phyloP scores from a whole-genome alignment of 164 flowering plant species.

The Houttuynia cordata region DNA sequence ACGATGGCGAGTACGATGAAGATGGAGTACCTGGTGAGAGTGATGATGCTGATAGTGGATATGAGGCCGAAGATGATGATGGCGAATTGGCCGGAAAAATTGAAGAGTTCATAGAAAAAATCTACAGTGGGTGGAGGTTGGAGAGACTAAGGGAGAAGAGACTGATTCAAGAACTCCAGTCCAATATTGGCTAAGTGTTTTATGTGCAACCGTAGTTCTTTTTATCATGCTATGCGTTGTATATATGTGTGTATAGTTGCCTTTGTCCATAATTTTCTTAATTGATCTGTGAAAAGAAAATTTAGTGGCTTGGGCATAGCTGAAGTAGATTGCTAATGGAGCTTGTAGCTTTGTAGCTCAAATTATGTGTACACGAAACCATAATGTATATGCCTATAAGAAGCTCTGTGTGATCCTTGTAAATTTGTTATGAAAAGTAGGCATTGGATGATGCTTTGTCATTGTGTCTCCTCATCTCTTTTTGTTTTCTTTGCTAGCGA shows the following conservation, averaged over 20 bases:
- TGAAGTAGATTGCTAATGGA: too few relatives aligned
- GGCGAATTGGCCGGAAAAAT: not conserved
- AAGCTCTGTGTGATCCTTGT: too few relatives aligned
- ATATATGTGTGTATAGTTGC: not conserved
- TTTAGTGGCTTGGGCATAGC: too few relatives aligned
- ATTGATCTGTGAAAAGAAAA: too few relatives aligned
- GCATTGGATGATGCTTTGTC: too few relatives aligned
- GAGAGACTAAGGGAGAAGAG: not conserved
- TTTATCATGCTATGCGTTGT: conserved; percentile 2
- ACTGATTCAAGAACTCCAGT: not conserved
- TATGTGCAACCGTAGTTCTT: not conserved
- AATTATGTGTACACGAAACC: too few relatives aligned
- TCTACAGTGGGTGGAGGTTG: not conserved
- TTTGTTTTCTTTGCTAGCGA: too few relatives aligned
- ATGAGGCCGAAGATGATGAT: not conserved
- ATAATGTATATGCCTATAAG: too few relatives aligned
- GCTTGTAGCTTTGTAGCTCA: too few relatives aligned
- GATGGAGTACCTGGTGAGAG: not conserved
- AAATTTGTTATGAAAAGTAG: too few relatives aligned
- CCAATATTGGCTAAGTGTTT: not conserved
- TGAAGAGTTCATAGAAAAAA: not conserved
- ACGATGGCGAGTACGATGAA: not conserved
- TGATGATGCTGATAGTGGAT: not conserved
- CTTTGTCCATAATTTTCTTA: too few relatives aligned
- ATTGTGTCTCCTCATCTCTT: too few relatives aligned